Evolutionary conservation across 495 filamentous ascomycete genomes (phyloP).

Genomic region (Neurospora intermedia): DNA sequence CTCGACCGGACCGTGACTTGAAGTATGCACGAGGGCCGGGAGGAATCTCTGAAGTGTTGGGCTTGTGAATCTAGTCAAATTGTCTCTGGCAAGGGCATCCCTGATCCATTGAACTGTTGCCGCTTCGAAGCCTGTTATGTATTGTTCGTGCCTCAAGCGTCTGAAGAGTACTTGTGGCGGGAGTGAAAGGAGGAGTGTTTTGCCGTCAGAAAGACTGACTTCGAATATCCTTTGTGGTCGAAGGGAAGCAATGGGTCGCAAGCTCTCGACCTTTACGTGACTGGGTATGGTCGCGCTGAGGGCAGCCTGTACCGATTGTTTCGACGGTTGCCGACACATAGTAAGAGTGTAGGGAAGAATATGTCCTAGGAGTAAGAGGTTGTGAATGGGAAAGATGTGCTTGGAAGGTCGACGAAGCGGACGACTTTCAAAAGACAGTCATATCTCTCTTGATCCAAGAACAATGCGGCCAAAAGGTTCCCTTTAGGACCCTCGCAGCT

Average conservation of each 20-base stretch:
- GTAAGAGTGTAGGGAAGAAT: background rate
- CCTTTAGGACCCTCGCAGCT: background rate
- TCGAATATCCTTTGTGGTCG: constrained; percentile 26
- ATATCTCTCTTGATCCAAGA: background rate
- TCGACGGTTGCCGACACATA: constrained; percentile 27
- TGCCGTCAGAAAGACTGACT: constrained; percentile 23
- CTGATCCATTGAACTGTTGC: constrained; percentile 21
- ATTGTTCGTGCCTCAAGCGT: constrained; percentile 32
- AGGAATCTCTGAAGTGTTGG: constrained; percentile 10
- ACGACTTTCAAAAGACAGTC: background rate
- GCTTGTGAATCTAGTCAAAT: background rate
- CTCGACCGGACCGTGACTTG: constrained; percentile 6
- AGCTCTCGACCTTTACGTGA: constrained; percentile 17
- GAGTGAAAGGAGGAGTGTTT: constrained; percentile 23
- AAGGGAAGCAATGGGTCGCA: constrained; percentile 18
- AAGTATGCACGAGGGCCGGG: constrained; percentile 25
- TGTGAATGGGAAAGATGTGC: background rate
- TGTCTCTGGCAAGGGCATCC: background rate
- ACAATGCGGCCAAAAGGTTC: background rate
- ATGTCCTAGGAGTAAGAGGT: background rate
- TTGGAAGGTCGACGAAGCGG: background rate
- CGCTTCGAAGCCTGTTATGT: constrained; percentile 24
- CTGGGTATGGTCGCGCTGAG: constrained; percentile 19
- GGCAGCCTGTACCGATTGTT: constrained; percentile 22
- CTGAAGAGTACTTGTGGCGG: constrained; percentile 24